Evolutionary conservation across 164 flowering plant species (phyloP), one percentile per base, ranked within the genome.

Genomic region (Nelumbo lutea): DNA sequence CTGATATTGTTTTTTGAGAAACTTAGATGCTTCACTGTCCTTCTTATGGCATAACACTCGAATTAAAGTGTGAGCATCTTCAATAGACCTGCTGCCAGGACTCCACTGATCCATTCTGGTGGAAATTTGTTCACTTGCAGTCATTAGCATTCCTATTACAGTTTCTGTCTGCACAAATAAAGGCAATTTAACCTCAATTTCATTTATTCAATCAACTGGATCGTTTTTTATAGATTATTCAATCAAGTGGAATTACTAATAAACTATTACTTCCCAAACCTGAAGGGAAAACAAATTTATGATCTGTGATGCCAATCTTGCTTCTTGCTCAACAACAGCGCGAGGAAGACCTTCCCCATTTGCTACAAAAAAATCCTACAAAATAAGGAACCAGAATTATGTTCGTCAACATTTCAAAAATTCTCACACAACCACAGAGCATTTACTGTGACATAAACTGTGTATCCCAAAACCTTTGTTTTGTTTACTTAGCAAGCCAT

Each of bases 281-380:
- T 85, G 81, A 73, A 85, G 81, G 15, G 89, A 79, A 78, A 79
- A 87, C 56, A 93, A 62, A 66, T 76, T 68, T 27, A 90, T 65
- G 10, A 90, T 79, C 61, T 86, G 79, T 62, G 77, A 84, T 39
- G 88, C 84, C 73, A 76, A 68, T 76, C 76, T 79, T 46, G 96
- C 83, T 84, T 89, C 93, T 74, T 80, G 68, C 73, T 85, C 88
- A 38, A 93, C 95, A 42, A 88, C 72, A 42, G 87, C 83, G 38
- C 84, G 87, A 45, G 95, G 93, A 71, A 93, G 90, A 50, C 98
- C 98, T 73, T 93, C 91, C 65, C 93, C 96, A 70, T 88, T 84
- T 64, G 98, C 98, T 45, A 88, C 77, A 83, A 93, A 93, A 65
- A 93, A 84, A n/a, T 87, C 98, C 98, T 93, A 53, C 42, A 76